Conservation (phyloP, 2,329 filamentous ascomycete genomes). For the Trichoderma citrinoviride region DNA sequence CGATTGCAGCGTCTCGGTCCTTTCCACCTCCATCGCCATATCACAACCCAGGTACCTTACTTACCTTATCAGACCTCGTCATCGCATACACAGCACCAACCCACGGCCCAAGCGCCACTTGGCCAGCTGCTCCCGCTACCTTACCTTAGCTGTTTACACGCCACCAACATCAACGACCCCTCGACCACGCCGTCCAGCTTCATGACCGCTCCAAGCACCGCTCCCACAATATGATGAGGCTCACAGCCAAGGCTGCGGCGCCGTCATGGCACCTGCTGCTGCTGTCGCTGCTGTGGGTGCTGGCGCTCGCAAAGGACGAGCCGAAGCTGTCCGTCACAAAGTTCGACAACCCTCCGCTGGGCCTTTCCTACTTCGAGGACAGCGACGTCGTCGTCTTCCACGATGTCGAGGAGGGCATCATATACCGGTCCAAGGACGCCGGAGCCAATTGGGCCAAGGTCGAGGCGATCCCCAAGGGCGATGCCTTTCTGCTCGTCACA, state of each 20-base stretch:
- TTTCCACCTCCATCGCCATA: not conserved
- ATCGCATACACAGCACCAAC: no score
- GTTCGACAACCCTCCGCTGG: conserved; percentile 65
- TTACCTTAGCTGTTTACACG: not conserved
- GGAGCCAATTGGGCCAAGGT: conserved; percentile 73
- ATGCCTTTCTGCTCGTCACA: conserved; percentile 63
- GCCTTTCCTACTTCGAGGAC: conserved; percentile 87
- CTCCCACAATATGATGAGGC: conserved; percentile 53
- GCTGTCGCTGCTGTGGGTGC: conserved; percentile 45
- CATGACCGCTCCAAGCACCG: conserved; percentile 40
- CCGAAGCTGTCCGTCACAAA: conserved; percentile 64
- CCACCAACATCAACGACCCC: not conserved
- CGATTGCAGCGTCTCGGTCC: not conserved
- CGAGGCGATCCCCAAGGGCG: conserved; percentile 61
- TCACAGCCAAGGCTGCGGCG: conserved; percentile 46
- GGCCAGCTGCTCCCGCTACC: not conserved
- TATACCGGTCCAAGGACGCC: conserved; percentile 78
- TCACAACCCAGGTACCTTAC: no score
- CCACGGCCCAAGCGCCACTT: not conserved
- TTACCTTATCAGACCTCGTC: no score
- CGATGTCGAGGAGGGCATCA: conserved; percentile 59
- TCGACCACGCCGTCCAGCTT: conserved; percentile 33
- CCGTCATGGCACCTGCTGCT: conserved; percentile 51
- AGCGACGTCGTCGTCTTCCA: conserved; percentile 78
- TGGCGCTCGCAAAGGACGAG: conserved; percentile 54